Base-by-base conservation (phyloP, 352 stramenopile species). In the Blastocystis sp. region DNA sequence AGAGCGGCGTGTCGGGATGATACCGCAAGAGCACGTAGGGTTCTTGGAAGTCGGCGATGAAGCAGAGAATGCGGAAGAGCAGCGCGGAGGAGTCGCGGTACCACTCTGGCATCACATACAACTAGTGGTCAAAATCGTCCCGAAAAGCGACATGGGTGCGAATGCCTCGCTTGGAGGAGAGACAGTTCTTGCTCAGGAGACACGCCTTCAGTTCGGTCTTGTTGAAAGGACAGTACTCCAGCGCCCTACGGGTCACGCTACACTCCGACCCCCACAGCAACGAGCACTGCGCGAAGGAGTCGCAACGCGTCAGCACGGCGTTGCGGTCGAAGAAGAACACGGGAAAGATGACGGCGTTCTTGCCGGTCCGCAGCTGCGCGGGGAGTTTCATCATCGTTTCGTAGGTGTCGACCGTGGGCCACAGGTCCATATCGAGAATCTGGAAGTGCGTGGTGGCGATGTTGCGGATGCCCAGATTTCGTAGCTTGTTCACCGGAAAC, bases 321-420 rank as follows among this genome's bases (percentile, higher is more conserved):
- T 85, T 85, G 3, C 74, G 74, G 50, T 85, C 74, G 41, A 85
- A 85, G 51, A 85, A 85, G 60, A 85, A 85, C 26, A 85, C 74
- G 31, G 74, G 74, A 24, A 85, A 39, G 41, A 85, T 85, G 4
- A 70, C 51, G 35, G 74, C 74, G 37, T 39, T 41, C 12, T 31
- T 26, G 33, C n/a, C n/a, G 12, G 31, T 37, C 3, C 45, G 31
- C 1, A 69, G 37, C 12, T 29, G 26, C 4, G 21, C 21, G 12
- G 74, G 74, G 51, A 85, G 74, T 33, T 29, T 26, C 24, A 67
- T 67, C 74, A 85, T 29, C 19, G 50, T 41, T 6, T 51, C 16
- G 61, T 85, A 85, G 21, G 61, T 66, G 61, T 66, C 45, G 0
- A 51, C 16, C 16, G 74, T 67, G 31, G 79, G 55, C 79, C 79